A percentile compares a stretch with the other conserved stretches of the same genome.
Evolutionary conservation across 1,284 basidiomycete species (phyloP).

Genomic region (Marasmius tenuissimus): DNA sequence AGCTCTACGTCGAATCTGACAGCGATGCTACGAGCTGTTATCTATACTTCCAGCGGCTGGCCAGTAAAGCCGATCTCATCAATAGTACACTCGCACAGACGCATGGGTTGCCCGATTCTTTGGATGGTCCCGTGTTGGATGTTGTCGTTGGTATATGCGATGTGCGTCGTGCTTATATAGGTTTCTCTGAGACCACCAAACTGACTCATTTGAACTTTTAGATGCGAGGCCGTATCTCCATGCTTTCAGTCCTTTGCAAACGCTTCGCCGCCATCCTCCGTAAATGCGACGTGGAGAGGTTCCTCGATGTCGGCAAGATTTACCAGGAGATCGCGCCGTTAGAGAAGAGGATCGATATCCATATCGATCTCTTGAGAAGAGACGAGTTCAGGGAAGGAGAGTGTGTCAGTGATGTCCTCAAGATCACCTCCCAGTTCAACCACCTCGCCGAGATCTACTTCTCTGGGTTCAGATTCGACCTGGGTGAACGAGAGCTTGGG

Average conservation of each 20-base stretch:
- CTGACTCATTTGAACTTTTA: slow-evolving; percentile 29
- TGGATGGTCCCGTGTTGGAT: slow-evolving; percentile 80
- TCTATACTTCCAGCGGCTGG: slow-evolving; percentile 88
- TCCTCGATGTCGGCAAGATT: slow-evolving; percentile 82
- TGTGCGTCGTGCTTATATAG: slow-evolving; percentile 40
- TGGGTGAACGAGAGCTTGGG: slow-evolving; percentile 88
- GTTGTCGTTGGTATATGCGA: slow-evolving; percentile 88
- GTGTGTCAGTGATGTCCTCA: slow-evolving; percentile 85
- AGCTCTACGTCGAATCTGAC: slow-evolving; percentile 84
- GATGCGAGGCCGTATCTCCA: slow-evolving; percentile 81
- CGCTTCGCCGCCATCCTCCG: slow-evolving; percentile 83
- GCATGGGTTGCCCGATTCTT: slow-evolving; percentile 80
- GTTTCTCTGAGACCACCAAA: neutral
- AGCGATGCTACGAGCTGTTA: slow-evolving; percentile 85
- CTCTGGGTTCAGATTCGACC: slow-evolving; percentile 75
- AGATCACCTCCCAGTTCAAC: slow-evolving; percentile 88
- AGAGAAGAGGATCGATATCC: slow-evolving; percentile 90
- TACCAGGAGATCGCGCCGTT: slow-evolving; percentile 84
- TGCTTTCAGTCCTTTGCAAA: slow-evolving; percentile 80
- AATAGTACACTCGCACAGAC: slow-evolving; percentile 78
- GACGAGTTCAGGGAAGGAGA: slow-evolving; percentile 94
- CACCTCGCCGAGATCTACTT: slow-evolving; percentile 89
- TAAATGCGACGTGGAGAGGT: slow-evolving; percentile 78
- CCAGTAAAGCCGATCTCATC: slow-evolving; percentile 83
- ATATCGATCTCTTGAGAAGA: slow-evolving; percentile 78